A percentile compares a stretch with the other conserved stretches of the same genome.
Conservation (phyloP, 2,329 filamentous ascomycete species). For the Diplocarpon rosae region DNA sequence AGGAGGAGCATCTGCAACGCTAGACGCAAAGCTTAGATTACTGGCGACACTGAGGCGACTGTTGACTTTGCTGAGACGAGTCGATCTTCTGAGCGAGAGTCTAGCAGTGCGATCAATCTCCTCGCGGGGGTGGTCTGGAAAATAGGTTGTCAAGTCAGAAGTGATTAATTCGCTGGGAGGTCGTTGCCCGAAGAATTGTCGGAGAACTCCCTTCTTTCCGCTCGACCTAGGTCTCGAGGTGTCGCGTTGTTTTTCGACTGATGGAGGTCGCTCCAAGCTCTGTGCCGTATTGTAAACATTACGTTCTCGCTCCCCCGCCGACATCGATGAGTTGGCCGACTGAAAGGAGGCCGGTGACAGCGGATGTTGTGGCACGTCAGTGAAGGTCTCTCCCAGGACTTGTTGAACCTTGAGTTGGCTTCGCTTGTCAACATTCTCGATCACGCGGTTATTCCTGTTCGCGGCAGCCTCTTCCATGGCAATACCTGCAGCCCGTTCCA, state of each 20-base stretch:
- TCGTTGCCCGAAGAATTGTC: conserved; percentile 81
- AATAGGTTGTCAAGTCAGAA: conserved; percentile 91
- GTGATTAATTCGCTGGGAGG: conserved; percentile 96
- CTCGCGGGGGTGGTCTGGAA: conserved; percentile 86
- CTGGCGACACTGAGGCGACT: conserved; percentile 90
- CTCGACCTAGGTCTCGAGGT: conserved; percentile 20
- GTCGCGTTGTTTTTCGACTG: conserved; percentile 28
- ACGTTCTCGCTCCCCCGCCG: conserved; percentile 49
- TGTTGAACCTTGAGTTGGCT: conserved; percentile 84
- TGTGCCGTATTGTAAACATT: conserved; percentile 50
- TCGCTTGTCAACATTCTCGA: conserved; percentile 51
- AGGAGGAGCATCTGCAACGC: conserved; percentile 82
- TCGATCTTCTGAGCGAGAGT: conserved; percentile 81
- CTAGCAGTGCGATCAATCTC: conserved; percentile 94
- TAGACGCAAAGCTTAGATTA: conserved; percentile 86
- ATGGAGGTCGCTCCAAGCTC: conserved; percentile 45
- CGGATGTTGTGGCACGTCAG: conserved; percentile 69
- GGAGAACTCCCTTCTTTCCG: conserved; percentile 48
- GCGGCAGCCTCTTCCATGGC: conserved; percentile 78
- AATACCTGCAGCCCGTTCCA: conserved; percentile 79
- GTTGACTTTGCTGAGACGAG: conserved; percentile 82
- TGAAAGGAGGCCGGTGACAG: conserved; percentile 69
- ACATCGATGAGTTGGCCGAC: conserved; percentile 24
- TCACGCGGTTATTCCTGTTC: conserved; percentile 47
- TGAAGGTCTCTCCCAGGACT: conserved; percentile 77